Conservation (phyloP, 169 alveolate species). For the Eimeria acervulina region DNA sequence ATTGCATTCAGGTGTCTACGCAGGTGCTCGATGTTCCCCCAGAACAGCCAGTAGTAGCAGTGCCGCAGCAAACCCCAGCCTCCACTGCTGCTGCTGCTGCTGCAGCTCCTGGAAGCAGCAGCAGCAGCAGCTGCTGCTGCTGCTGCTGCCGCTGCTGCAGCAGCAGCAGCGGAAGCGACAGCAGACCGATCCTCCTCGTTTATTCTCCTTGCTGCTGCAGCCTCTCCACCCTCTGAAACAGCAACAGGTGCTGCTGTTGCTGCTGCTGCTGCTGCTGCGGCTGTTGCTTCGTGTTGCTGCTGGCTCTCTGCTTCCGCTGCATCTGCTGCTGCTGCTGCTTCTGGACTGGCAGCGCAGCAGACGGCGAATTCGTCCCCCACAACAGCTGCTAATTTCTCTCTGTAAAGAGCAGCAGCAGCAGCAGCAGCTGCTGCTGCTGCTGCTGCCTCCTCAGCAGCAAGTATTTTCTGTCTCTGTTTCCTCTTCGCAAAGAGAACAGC, state of each 20-base stretch:
- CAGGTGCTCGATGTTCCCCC: not conserved
- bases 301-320: constrained; percentile 5
- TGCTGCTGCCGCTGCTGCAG: constrained; percentile 3
- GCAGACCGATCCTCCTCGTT: not conserved
- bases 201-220: not conserved
- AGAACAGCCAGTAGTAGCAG: constrained; percentile 60
- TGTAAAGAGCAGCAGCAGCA: constrained; percentile 2
- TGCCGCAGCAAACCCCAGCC: constrained; percentile 1
- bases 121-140: not conserved
- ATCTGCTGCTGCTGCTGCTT: constrained; percentile 43
- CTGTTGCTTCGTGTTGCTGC: constrained; percentile 58
- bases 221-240: not conserved
- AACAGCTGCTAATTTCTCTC: constrained; percentile 32
- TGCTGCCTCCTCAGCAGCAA: not conserved
- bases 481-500: not conserved
- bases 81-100: constrained; percentile 37
- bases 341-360: not conserved
- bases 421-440: constrained; percentile 37
- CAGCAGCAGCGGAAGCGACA: not conserved
- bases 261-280: constrained; percentile 45
- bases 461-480: constrained; percentile 3
- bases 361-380: constrained; percentile 3
- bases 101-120: not conserved
- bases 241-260: constrained; percentile 22
- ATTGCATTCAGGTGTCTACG: too few relatives aligned